A percentile compares a stretch with the other conserved stretches of the same genome.
phyloP scores from a whole-genome alignment of 1,284 basidiomycete species.

The Naganishia liquefaciens region DNA sequence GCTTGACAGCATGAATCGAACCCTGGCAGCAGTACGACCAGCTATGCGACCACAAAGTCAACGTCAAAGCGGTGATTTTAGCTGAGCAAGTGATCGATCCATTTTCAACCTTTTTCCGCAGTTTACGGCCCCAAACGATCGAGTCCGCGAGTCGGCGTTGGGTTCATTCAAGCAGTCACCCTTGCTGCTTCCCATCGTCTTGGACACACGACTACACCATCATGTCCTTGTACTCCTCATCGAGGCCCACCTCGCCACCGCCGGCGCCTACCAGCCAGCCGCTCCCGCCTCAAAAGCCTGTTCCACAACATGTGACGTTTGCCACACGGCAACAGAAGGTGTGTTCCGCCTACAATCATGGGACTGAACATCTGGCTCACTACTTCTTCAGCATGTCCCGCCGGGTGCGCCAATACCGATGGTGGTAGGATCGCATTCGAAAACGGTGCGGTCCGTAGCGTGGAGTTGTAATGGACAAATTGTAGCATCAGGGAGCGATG shows the following conservation, averaged over 20 bases:
- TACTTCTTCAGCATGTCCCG: slow-evolving; percentile 2
- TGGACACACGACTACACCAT: background rate
- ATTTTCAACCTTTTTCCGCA: too few relatives aligned
- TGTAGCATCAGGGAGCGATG: slow-evolving; percentile 31
- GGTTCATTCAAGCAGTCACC: too few relatives aligned
- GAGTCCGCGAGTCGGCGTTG: too few relatives aligned
- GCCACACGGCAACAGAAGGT: slow-evolving; percentile 22
- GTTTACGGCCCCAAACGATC: too few relatives aligned
- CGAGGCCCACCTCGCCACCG: slow-evolving; percentile 15
- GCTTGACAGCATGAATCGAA: too few relatives aligned
- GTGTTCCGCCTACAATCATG: background rate
- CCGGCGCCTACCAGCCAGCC: slow-evolving; percentile 17
- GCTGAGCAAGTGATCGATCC: too few relatives aligned
- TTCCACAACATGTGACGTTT: slow-evolving; percentile 24
- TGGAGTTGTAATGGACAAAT: slow-evolving; percentile 26
- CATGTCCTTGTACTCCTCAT: slow-evolving; percentile 24
- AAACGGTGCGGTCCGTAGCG: slow-evolving; percentile 24
- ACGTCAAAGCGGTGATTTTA: too few relatives aligned
- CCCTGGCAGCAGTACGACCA: too few relatives aligned
- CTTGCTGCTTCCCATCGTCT: too few relatives aligned
- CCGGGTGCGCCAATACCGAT: slow-evolving; percentile 14
- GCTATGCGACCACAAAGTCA: too few relatives aligned
- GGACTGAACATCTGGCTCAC: background rate
- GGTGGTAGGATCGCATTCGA: slow-evolving; percentile 14
- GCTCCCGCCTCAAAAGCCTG: slow-evolving; percentile 11